Percentiles rank a stretch among this genome's conserved stretches.
Conservation (phyloP, 768 basidiomycete species). For the Mycena vulgaris region DNA sequence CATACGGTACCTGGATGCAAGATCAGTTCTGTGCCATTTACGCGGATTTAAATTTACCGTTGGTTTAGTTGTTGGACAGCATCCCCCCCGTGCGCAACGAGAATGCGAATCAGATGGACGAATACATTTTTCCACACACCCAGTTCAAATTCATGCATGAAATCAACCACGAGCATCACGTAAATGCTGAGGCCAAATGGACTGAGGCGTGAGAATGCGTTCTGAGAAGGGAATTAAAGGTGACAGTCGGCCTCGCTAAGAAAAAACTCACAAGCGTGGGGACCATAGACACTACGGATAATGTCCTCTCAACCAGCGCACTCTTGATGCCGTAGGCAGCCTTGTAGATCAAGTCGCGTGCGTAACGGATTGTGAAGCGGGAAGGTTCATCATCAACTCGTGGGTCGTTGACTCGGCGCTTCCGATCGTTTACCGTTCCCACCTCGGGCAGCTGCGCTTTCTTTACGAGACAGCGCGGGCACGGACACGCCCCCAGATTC, state of each 20-base stretch:
- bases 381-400: no score
- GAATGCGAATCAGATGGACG: constrained; percentile 53
- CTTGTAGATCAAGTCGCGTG: not conserved
- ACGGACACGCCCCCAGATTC: not conserved
- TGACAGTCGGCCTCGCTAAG: no score
- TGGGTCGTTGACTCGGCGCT: not conserved
- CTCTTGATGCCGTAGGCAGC: not conserved
- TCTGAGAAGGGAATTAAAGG: constrained; percentile 43
- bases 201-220: constrained; percentile 48
- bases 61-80: constrained; percentile 43
- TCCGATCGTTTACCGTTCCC: not conserved
- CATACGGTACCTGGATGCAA: constrained; percentile 3
- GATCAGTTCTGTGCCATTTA: not conserved
- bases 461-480: not conserved
- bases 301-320: not conserved
- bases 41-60: no score
- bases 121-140: constrained; percentile 57
- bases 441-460: not conserved
- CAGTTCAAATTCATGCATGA: constrained; percentile 60
- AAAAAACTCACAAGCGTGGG: not conserved
- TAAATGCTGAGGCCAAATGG: constrained; percentile 44
- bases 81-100: constrained; percentile 36
- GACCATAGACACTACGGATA: not conserved
- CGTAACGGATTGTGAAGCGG: not conserved
- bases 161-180: constrained; percentile 48